Conservation (phyloP, 2,329 filamentous ascomycete genomes). For the Alternaria sp. region DNA sequence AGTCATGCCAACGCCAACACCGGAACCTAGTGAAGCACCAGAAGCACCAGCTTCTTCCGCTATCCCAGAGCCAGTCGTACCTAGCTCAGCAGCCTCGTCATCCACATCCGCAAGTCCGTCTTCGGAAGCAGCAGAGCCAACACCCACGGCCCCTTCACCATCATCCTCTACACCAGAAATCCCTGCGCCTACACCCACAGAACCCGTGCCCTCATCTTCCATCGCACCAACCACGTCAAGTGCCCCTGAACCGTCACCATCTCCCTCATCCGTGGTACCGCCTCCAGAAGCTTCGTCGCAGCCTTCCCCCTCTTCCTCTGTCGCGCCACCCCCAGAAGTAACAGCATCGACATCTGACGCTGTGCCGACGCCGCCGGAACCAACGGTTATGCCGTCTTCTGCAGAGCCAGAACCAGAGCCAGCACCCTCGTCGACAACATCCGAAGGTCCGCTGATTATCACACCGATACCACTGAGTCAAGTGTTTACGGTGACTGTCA, state of each 20-base stretch:
- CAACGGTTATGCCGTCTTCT: conserved; percentile 8
- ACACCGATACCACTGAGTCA: conserved; percentile 45
- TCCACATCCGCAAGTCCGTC: neutral
- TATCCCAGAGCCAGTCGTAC: neutral
- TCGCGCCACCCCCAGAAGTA: neutral
- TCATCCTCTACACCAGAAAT: neutral
- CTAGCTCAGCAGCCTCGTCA: neutral
- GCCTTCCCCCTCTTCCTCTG: neutral
- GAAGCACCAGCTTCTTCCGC: conserved; percentile 10
- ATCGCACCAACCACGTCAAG: neutral
- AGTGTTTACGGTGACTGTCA: conserved; percentile 48
- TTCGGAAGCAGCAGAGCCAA: neutral
- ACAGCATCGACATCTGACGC: conserved; percentile 5
- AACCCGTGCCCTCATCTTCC: neutral
- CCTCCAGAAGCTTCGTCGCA: neutral
- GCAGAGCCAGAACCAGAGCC: conserved; percentile 13
- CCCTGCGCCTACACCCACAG: neutral
- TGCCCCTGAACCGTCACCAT: neutral
- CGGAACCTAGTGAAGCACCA: conserved; percentile 13
- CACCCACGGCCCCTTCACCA: neutral
- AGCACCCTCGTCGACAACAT: conserved; percentile 21
- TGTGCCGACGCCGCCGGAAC: neutral
- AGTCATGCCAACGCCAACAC: conserved; percentile 21
- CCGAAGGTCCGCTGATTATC: conserved; percentile 43
- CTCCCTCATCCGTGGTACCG: neutral